phyloP scores from a whole-genome alignment of 495 filamentous ascomycete species.

The Clavariopsis aquatica region DNA sequence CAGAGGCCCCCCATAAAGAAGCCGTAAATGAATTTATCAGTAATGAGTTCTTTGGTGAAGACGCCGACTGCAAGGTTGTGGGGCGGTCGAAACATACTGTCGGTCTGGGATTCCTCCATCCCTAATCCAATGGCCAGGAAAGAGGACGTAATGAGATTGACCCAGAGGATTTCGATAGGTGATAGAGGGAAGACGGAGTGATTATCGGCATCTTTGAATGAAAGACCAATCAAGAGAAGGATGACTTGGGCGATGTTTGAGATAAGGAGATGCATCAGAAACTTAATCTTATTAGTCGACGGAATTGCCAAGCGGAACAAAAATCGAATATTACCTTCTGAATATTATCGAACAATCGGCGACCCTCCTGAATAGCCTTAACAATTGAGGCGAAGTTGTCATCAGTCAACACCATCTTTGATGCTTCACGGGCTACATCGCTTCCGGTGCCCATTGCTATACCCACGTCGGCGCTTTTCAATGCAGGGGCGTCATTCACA shows the following conservation, averaged over 20 bases:
- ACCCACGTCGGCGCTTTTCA: constrained; percentile 76
- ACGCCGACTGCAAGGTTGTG: constrained; percentile 66
- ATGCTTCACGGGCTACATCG: constrained; percentile 78
- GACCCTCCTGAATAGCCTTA: constrained; percentile 69
- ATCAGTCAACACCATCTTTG: constrained; percentile 71
- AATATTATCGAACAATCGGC: constrained; percentile 77
- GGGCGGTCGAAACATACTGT: constrained; percentile 72
- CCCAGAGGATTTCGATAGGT: constrained; percentile 74
- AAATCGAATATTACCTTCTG: constrained; percentile 52
- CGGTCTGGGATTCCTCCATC: constrained; percentile 62
- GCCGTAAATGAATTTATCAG: constrained; percentile 74
- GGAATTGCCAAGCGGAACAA: constrained; percentile 6
- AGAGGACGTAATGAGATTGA: constrained; percentile 73
- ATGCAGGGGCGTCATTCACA: constrained; percentile 76
- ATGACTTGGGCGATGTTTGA: constrained; percentile 77
- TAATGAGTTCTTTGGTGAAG: constrained; percentile 68
- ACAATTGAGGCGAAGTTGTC: constrained; percentile 84
- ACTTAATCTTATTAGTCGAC: constrained; percentile 49
- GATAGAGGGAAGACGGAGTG: constrained; percentile 74
- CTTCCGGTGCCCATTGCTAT: constrained; percentile 78
- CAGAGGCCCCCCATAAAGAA: constrained; percentile 67
- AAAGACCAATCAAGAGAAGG: constrained; percentile 69
- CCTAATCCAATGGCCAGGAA: constrained; percentile 74
- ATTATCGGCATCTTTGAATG: constrained; percentile 63
- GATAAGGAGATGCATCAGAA: constrained; percentile 70